These are phyloP conservation scores for Capronia epimyces DNA, from an alignment of 2,329 filamentous ascomycete species.

Conservation along the genomic window DNA sequence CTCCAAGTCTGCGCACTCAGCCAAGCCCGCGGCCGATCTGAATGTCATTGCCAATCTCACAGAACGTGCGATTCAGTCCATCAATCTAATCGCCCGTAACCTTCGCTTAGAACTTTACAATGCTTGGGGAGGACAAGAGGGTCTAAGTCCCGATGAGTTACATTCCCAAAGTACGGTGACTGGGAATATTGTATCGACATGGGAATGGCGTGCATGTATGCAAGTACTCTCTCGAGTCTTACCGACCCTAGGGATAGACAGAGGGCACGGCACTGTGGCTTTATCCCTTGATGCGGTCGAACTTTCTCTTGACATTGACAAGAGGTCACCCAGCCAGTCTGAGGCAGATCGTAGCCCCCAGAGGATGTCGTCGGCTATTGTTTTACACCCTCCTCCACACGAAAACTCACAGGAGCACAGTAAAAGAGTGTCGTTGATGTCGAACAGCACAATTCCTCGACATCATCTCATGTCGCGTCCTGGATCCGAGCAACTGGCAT, in stretches of 20 bases:
- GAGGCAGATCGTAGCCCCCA: slow-evolving; percentile 1
- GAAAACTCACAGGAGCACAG: slow-evolving; percentile 16
- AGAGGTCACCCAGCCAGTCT: background rate
- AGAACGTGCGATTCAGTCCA: slow-evolving; percentile 73
- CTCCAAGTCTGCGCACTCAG: background rate
- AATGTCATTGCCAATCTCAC: slow-evolving; percentile 77
- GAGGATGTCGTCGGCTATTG: slow-evolving; percentile 10
- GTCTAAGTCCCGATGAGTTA: slow-evolving; percentile 35
- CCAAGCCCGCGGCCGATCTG: slow-evolving; percentile 11
- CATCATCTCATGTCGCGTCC: slow-evolving; percentile 22
- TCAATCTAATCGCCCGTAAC: slow-evolving; percentile 71
- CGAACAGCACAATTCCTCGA: slow-evolving; percentile 7
- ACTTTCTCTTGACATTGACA: slow-evolving; percentile 9
- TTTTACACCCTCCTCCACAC: slow-evolving; percentile 10
- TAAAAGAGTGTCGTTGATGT: slow-evolving; percentile 11
- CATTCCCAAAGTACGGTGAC: slow-evolving; percentile 32
- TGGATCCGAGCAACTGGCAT: slow-evolving; percentile 76
- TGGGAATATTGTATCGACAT: slow-evolving; percentile 45
- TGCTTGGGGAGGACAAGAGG: slow-evolving; percentile 45
- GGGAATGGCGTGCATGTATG: slow-evolving; percentile 42
- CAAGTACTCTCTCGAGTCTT: slow-evolving; percentile 36
- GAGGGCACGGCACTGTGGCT: slow-evolving; percentile 6
- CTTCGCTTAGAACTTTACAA: slow-evolving; percentile 71
- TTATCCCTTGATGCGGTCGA: slow-evolving; percentile 20
- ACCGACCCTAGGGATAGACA: slow-evolving; percentile 12